Conservation (phyloP, 805 yeast species). For the Lipomyces chichibuensis region DNA sequence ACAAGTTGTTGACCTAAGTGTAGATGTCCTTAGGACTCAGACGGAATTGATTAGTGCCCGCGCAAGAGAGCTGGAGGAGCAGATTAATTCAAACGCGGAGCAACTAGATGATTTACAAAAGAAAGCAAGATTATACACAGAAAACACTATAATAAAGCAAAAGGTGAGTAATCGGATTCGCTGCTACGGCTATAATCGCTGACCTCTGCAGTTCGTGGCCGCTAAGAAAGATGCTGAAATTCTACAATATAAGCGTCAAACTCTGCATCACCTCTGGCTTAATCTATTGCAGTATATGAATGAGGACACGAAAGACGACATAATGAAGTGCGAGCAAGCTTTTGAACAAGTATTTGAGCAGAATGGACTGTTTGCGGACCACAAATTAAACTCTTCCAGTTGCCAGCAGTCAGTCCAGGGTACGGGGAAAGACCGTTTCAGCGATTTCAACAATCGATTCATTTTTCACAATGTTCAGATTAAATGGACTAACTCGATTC, state of each 20-base stretch:
- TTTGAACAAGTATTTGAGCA: neutral
- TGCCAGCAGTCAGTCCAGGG: constrained; percentile 5
- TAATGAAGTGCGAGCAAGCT: neutral
- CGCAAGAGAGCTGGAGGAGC: constrained; percentile 47
- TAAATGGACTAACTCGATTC: constrained; percentile 73
- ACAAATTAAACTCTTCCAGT: neutral
- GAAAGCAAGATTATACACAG: constrained; percentile 22
- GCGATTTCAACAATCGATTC: constrained; percentile 64
- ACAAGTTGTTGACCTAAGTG: neutral
- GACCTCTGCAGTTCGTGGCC: constrained; percentile 10
- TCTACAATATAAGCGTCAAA: constrained; percentile 17
- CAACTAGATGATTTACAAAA: constrained; percentile 16
- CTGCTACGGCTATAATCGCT: neutral
- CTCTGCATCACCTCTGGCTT: constrained; percentile 29
- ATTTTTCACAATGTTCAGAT: constrained; percentile 71
- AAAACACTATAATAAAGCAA: constrained; percentile 12
- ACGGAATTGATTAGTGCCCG: constrained; percentile 50
- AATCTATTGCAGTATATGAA: constrained; percentile 19
- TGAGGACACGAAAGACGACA: constrained; percentile 8
- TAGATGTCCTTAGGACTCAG: constrained; percentile 61
- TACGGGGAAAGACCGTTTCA: constrained; percentile 19
- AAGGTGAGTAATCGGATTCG: constrained; percentile 10
- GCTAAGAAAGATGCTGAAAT: constrained; percentile 25
- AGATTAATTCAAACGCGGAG: constrained; percentile 41
- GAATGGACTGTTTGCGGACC: constrained; percentile 14